These are phyloP conservation scores for Phytophthora macrochlamydospora DNA, from an alignment of 352 stramenopile genomes.

Conservation along the genomic window DNA sequence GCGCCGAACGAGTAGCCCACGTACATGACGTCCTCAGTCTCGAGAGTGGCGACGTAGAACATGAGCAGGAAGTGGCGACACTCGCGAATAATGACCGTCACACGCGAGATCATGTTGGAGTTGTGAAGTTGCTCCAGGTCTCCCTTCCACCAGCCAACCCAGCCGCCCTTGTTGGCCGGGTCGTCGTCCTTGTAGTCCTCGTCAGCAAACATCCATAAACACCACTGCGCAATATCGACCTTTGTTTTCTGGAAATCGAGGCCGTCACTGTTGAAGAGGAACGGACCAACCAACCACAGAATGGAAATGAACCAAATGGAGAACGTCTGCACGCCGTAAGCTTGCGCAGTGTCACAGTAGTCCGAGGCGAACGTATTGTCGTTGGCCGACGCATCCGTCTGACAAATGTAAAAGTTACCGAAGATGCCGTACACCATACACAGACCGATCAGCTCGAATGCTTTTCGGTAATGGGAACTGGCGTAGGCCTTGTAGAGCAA, in stretches of 20 bases:
- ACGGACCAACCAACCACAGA: constrained; percentile 67
- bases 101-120: constrained; percentile 70
- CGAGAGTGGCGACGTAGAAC: constrained; percentile 72
- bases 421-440: constrained; percentile 72
- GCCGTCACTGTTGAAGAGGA: constrained; percentile 85
- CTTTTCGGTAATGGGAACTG: constrained; percentile 76
- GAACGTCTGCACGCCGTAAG: constrained; percentile 80
- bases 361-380: constrained; percentile 60
- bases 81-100: constrained; percentile 75
- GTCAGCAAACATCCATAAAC: constrained; percentile 72
- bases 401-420: constrained; percentile 73
- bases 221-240: constrained; percentile 64
- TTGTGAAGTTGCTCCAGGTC: constrained; percentile 66
- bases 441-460: constrained; percentile 73
- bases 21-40: constrained; percentile 53
- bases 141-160: constrained; percentile 76
- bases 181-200: constrained; percentile 72
- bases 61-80: constrained; percentile 78
- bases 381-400: constrained; percentile 48
- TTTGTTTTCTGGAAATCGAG: constrained; percentile 81
- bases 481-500: constrained; percentile 80
- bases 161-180: constrained; percentile 66
- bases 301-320: constrained; percentile 83
- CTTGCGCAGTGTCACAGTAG: constrained; percentile 70
- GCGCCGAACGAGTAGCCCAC: constrained; percentile 53